These are phyloP conservation scores for Daldinia eschscholtzii DNA, from an alignment of 2,329 filamentous ascomycete species.

Conservation along the genomic window DNA sequence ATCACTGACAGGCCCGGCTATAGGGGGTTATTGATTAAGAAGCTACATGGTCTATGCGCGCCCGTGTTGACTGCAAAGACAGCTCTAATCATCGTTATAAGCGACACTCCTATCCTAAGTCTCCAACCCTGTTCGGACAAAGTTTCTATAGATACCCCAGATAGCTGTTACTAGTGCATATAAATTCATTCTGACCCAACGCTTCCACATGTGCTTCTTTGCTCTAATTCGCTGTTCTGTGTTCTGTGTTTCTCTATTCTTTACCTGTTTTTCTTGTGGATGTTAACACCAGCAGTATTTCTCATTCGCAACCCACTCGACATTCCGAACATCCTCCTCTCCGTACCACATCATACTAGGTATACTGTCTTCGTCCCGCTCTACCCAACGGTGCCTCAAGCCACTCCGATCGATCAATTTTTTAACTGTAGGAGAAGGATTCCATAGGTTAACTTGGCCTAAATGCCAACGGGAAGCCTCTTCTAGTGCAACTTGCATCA, in stretches of 20 bases:
- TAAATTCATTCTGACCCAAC: constrained; percentile 1
- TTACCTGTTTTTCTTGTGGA: neutral
- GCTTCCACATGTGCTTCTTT: neutral
- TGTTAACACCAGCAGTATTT: constrained; percentile 81
- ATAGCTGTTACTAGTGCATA: neutral
- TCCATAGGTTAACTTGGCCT: constrained; percentile 83
- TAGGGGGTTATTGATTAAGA: neutral
- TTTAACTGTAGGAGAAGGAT: constrained; percentile 71
- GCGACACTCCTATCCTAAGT: neutral
- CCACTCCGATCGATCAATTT: constrained; percentile 61
- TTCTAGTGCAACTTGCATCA: constrained; percentile 75
- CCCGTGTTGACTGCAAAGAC: neutral
- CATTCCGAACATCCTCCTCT: constrained; percentile 60
- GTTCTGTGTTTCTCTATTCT: neutral
- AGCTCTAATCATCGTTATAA: neutral
- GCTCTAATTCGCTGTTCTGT: neutral
- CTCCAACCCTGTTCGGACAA: neutral
- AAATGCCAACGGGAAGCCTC: constrained; percentile 81
- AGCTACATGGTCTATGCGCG: constrained; percentile 1
- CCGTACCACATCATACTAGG: constrained; percentile 80
- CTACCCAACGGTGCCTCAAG: constrained; percentile 64
- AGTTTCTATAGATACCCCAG: constrained; percentile 5
- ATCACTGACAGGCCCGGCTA: neutral
- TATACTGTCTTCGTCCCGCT: constrained; percentile 75
- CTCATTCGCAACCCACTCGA: constrained; percentile 82